phyloP scores from a whole-genome alignment of 257 asterid species.

The Plantago ovata region DNA sequence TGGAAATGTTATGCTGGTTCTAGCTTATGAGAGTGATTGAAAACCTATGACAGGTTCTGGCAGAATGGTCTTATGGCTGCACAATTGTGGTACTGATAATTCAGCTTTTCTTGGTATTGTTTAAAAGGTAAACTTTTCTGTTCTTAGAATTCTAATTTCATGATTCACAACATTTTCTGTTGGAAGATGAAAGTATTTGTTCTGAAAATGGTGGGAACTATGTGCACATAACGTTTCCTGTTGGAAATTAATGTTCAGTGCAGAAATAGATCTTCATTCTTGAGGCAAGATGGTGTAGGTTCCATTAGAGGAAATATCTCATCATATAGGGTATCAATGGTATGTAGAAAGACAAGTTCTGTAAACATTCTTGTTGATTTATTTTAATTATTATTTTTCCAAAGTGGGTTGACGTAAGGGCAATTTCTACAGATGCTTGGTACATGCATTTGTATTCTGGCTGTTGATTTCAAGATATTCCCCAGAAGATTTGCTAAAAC shows the following conservation, averaged over 20 bases:
- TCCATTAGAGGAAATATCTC: conserved; percentile 55
- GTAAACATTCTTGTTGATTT: not conserved
- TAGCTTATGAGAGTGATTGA: conserved; percentile 12
- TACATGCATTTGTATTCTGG: conserved; percentile 79
- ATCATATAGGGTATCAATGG: conserved; percentile 79
- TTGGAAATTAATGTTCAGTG: conserved; percentile 42
- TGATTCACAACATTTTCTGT: not conserved
- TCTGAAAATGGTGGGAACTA: conserved; percentile 10
- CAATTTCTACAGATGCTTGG: conserved; percentile 65
- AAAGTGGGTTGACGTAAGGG: conserved; percentile 19
- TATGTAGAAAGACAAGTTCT: conserved; percentile 22
- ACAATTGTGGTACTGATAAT: conserved; percentile 38
- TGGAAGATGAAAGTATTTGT: conserved; percentile 14
- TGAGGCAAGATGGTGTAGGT: conserved; percentile 45
- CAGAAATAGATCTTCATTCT: conserved; percentile 53
- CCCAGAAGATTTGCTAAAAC: conserved; percentile 96
- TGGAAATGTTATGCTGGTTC: conserved; percentile 13
- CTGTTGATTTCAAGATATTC: conserved; percentile 92
- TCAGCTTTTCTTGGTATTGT: conserved; percentile 35
- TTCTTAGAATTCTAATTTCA: not conserved
- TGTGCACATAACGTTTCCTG: conserved; percentile 8
- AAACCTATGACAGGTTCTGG: conserved; percentile 56
- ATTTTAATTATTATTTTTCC: conserved; percentile 19
- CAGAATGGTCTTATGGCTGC: conserved; percentile 60
- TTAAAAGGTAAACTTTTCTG: conserved; percentile 45